A percentile compares a stretch with the other conserved stretches of the same genome.
These are phyloP conservation scores for Mucor racemosus DNA, from an alignment of 371 early-diverging fungal species.

Conservation along the genomic window DNA sequence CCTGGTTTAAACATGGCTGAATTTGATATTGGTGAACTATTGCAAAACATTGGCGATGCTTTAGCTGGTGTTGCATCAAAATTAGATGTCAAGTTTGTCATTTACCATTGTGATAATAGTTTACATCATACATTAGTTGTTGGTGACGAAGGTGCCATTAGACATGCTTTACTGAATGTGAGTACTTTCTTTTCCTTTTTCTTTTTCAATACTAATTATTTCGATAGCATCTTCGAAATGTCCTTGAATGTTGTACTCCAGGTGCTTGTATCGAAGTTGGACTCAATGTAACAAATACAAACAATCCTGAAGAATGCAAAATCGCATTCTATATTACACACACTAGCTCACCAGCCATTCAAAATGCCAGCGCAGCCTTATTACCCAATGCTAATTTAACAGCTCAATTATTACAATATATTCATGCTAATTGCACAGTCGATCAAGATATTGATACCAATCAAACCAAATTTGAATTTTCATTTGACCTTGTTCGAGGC, in stretches of 20 bases:
- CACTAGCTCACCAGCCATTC: slow-evolving; percentile 41
- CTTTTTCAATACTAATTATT: neutral
- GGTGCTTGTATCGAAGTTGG: slow-evolving; percentile 68
- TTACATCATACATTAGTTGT: slow-evolving; percentile 53
- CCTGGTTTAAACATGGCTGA: neutral
- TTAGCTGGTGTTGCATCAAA: slow-evolving; percentile 58
- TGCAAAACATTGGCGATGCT: slow-evolving; percentile 61
- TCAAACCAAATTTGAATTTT: slow-evolving; percentile 46
- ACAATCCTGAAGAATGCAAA: slow-evolving; percentile 21
- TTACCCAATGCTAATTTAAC: slow-evolving; percentile 59
- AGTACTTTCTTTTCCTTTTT: slow-evolving; percentile 9
- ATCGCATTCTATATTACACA: slow-evolving; percentile 60
- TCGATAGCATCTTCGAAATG: slow-evolving; percentile 56
- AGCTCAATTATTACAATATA: slow-evolving; percentile 51
- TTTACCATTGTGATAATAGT: slow-evolving; percentile 56
- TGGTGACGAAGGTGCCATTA: slow-evolving; percentile 59
- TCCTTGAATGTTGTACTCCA: slow-evolving; percentile 59
- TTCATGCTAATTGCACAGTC: slow-evolving; percentile 50
- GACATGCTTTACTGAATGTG: slow-evolving; percentile 59
- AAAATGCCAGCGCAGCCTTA: slow-evolving; percentile 29
- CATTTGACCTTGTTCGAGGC: slow-evolving; percentile 31
- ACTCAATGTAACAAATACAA: slow-evolving; percentile 34
- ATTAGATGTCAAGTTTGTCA: slow-evolving; percentile 57
- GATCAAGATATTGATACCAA: slow-evolving; percentile 22
- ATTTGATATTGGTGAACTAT: slow-evolving; percentile 63